Percentiles rank a stretch among this genome's conserved stretches.
Evolutionary conservation across 768 basidiomycete genomes (phyloP).

Genomic region (Amylocystis lapponica): DNA sequence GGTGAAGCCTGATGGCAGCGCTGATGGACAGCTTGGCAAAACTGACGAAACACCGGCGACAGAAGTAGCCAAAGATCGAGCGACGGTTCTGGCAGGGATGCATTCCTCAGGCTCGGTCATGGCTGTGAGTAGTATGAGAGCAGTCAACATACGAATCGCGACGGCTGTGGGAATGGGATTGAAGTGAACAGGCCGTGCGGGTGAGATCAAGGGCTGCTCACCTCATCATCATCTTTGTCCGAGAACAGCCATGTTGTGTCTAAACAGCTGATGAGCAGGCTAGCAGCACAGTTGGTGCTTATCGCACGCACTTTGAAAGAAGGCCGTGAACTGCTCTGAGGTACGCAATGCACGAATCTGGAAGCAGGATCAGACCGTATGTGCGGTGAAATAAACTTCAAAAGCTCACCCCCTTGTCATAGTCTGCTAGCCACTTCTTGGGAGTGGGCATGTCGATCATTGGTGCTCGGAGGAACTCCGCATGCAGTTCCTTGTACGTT

Average conservation of each 20-base stretch:
- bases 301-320: slow-evolving; percentile 12
- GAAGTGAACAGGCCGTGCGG: slow-evolving; percentile 4
- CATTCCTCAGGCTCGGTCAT: not conserved
- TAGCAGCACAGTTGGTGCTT: too few relatives aligned
- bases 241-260: slow-evolving; percentile 37
- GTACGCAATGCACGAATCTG: slow-evolving; percentile 3
- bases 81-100: slow-evolving; percentile 48
- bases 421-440: slow-evolving; percentile 2
- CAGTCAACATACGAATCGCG: slow-evolving; percentile 9
- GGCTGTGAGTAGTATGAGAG: not conserved
- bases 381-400: not conserved
- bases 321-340: slow-evolving; percentile 12
- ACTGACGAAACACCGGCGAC: slow-evolving; percentile 68
- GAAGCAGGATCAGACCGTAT: not conserved
- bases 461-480: slow-evolving; percentile 6
- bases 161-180: slow-evolving; percentile 1
- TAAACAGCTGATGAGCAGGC: not conserved
- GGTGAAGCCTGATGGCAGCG: slow-evolving; percentile 60
- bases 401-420: slow-evolving; percentile 9
- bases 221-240: slow-evolving; percentile 54
- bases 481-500: slow-evolving; percentile 31
- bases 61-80: slow-evolving; percentile 78
- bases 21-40: slow-evolving; percentile 74
- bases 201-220: slow-evolving; percentile 18
- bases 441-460: not conserved